phyloP scores from a whole-genome alignment of 2,329 filamentous ascomycete species.

The Hawksworthiomyces lignivorus region DNA sequence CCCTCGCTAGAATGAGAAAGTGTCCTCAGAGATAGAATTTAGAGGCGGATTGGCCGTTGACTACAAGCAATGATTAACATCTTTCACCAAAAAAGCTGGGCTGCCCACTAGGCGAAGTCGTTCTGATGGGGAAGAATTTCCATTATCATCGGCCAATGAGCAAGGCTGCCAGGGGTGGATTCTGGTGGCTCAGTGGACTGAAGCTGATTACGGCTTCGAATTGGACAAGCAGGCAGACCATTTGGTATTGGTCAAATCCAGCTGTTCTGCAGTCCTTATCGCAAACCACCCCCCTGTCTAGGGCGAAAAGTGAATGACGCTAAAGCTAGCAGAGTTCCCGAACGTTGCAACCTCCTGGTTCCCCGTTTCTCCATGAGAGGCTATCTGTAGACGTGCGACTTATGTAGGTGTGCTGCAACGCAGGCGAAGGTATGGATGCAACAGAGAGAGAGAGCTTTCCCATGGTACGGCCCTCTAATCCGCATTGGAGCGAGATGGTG shows the following conservation, averaged over 20 bases:
- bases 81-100: background rate
- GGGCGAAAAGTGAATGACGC: background rate
- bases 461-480: constrained; percentile 3
- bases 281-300: constrained; percentile 3
- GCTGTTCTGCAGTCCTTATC: background rate
- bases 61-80: constrained; percentile 2
- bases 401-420: too few relatives aligned
- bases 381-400: too few relatives aligned
- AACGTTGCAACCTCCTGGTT: background rate
- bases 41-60: too few relatives aligned
- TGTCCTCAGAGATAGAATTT: too few relatives aligned
- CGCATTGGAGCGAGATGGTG: background rate
- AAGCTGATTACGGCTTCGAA: constrained; percentile 14
- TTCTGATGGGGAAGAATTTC: too few relatives aligned
- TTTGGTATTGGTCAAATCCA: constrained; percentile 8
- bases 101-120: too few relatives aligned
- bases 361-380: background rate
- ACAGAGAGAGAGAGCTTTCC: too few relatives aligned
- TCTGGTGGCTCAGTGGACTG: background rate
- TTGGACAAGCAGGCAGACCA: constrained; percentile 9
- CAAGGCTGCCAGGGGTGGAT: constrained; percentile 6
- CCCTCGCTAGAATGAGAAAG: too few relatives aligned
- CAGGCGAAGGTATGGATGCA: too few relatives aligned
- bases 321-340: constrained; percentile 7
- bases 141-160: constrained; percentile 10